phyloP scores from a whole-genome alignment of 495 filamentous ascomycete species.

The Coniosporium apollinis region DNA sequence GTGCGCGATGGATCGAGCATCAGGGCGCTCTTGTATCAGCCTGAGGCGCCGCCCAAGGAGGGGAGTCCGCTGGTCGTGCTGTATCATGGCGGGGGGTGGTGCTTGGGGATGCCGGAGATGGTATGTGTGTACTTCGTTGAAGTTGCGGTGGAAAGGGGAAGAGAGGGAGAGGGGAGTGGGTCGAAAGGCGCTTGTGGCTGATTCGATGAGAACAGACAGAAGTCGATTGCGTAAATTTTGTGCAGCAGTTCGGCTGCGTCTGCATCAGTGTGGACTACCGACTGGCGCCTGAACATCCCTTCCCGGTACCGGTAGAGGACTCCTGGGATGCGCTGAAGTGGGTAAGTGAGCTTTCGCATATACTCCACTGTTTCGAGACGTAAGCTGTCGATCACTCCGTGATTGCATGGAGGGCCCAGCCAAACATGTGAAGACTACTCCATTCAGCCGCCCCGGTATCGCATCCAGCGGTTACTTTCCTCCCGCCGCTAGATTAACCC shows the following conservation, averaged over 20 bases:
- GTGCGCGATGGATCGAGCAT: slow-evolving; percentile 14
- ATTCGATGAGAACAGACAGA: slow-evolving; percentile 1
- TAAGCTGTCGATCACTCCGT: too few relatives aligned
- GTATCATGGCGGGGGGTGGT: slow-evolving; percentile 13
- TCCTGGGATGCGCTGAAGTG: slow-evolving; percentile 34
- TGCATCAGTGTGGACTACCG: slow-evolving; percentile 32
- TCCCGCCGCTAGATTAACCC: not conserved
- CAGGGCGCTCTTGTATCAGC: slow-evolving; percentile 8
- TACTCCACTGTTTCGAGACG: too few relatives aligned
- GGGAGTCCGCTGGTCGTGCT: slow-evolving; percentile 13
- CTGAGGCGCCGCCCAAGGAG: slow-evolving; percentile 5
- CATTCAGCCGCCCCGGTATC: too few relatives aligned
- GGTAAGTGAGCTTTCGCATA: slow-evolving; percentile 18
- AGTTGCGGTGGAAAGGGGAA: slow-evolving; percentile 13
- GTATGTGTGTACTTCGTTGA: not conserved
- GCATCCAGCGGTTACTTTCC: too few relatives aligned
- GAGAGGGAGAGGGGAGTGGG: too few relatives aligned
- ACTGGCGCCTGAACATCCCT: slow-evolving; percentile 31
- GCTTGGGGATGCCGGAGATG: not conserved
- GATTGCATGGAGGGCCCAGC: too few relatives aligned
- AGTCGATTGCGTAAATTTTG: slow-evolving; percentile 1
- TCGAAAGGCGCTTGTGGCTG: slow-evolving; percentile 11
- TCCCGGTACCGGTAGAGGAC: slow-evolving; percentile 30
- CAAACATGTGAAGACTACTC: too few relatives aligned
- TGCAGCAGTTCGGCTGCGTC: slow-evolving; percentile 16